These are phyloP conservation scores for Cupressus sempervirens DNA, from an alignment of 75 land plant species.

Conservation along the genomic window DNA sequence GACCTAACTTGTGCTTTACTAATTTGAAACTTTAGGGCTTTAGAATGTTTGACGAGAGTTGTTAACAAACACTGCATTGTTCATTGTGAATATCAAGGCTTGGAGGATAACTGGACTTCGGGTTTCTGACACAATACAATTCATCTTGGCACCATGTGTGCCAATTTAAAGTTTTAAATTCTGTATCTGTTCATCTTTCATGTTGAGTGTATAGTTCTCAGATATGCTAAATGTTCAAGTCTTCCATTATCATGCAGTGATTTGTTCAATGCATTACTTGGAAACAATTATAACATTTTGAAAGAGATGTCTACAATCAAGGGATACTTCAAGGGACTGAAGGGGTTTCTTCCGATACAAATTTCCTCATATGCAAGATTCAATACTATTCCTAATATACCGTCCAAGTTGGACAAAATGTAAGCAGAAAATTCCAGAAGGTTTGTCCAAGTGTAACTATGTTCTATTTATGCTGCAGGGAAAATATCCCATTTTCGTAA, in stretches of 20 bases:
- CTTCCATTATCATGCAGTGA: background rate
- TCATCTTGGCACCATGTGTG: background rate
- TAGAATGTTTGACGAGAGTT: background rate
- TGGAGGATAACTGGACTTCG: background rate
- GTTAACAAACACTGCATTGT: background rate
- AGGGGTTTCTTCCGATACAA: background rate
- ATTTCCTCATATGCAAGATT: background rate
- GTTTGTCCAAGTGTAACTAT: background rate
- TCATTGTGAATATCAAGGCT: conserved; percentile 3
- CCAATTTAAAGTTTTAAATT: background rate
- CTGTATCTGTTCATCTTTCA: background rate
- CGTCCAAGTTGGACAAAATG: background rate
- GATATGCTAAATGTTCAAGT: background rate
- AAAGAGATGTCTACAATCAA: background rate
- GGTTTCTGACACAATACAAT: conserved; percentile 5
- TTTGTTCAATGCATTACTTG: background rate
- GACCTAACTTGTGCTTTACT: conserved; percentile 2
- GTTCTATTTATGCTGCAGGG: background rate
- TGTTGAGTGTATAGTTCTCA: background rate
- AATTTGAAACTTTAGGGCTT: background rate
- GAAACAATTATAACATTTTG: background rate
- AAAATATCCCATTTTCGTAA: background rate
- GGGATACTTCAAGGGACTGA: background rate
- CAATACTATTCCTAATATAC: background rate
- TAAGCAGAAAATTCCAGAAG: background rate